Conservation (phyloP, 139 green algal species). For the Axilococcus clingmanii region DNA sequence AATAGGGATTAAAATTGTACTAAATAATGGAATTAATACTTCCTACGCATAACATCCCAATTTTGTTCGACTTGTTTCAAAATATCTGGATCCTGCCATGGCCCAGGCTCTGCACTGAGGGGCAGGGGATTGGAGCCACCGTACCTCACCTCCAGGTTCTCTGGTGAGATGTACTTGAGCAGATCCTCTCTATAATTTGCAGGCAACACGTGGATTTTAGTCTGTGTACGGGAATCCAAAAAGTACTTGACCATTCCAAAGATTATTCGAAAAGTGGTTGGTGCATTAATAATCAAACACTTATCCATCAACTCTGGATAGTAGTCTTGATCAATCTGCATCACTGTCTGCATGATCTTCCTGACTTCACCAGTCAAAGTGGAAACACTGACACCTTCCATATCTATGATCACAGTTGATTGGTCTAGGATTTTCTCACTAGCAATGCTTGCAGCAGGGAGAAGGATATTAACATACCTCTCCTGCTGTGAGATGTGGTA, state of each 20-base stretch:
- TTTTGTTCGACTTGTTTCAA: conserved; percentile 23
- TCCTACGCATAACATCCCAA: not conserved
- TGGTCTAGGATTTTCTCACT: conserved; percentile 60
- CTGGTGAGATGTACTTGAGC: conserved; percentile 60
- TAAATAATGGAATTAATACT: too few relatives aligned
- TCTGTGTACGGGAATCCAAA: conserved; percentile 62
- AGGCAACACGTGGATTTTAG: conserved; percentile 65
- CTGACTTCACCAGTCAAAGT: conserved; percentile 51
- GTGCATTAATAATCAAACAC: conserved; percentile 72
- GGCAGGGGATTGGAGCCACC: conserved; percentile 36
- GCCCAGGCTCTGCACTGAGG: conserved; percentile 64
- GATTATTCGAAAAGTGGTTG: conserved; percentile 58
- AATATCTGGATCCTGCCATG: conserved; percentile 62
- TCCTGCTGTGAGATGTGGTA: conserved; percentile 88
- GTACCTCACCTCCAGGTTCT: conserved; percentile 70
- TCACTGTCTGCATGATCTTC: conserved; percentile 40
- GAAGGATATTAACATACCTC: conserved; percentile 71
- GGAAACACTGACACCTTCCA: conserved; percentile 63
- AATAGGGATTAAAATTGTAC: too few relatives aligned
- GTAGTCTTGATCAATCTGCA: conserved; percentile 56
- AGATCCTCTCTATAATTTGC: conserved; percentile 55
- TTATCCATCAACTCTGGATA: conserved; percentile 77
- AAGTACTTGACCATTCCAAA: conserved; percentile 62
- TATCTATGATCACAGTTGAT: conserved; percentile 85
- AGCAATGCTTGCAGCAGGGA: conserved; percentile 63